phyloP scores from a whole-genome alignment of 2,329 filamentous ascomycete genomes.

The Neonectria hederae region DNA sequence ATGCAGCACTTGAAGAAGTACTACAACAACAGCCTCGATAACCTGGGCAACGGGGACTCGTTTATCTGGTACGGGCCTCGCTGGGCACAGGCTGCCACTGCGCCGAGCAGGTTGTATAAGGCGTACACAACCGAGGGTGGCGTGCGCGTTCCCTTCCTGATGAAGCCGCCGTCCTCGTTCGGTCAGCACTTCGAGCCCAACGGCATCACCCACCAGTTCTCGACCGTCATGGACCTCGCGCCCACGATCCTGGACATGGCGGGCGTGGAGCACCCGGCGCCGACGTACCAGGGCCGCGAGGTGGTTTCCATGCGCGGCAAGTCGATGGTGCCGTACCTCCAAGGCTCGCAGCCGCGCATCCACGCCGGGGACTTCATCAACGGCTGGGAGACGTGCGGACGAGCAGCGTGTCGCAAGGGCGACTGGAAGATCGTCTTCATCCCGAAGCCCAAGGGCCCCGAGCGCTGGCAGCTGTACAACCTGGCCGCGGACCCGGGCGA shows the following conservation, averaged over 20 bases:
- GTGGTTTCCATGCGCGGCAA: slow-evolving; percentile 62
- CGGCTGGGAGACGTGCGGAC: slow-evolving; percentile 66
- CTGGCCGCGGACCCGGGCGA: slow-evolving; percentile 62
- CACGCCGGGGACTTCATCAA: slow-evolving; percentile 60
- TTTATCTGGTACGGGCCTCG: slow-evolving; percentile 32
- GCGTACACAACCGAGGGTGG: slow-evolving; percentile 58
- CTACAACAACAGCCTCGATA: slow-evolving; percentile 30
- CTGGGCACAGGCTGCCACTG: slow-evolving; percentile 48
- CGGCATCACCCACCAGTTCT: slow-evolving; percentile 32
- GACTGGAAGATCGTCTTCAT: slow-evolving; percentile 69
- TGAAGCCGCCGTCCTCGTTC: slow-evolving; percentile 40
- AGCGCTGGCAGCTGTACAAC: slow-evolving; percentile 67
- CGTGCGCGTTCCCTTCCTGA: slow-evolving; percentile 61
- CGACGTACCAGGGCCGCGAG: slow-evolving; percentile 54
- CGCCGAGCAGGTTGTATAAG: slow-evolving; percentile 51
- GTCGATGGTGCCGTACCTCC: slow-evolving; percentile 55
- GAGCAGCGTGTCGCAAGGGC: slow-evolving; percentile 61
- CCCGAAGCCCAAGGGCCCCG: slow-evolving; percentile 57
- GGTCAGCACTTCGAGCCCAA: slow-evolving; percentile 15
- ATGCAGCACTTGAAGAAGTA: slow-evolving; percentile 29
- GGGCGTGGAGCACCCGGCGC: slow-evolving; percentile 51
- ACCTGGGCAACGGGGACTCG: slow-evolving; percentile 25
- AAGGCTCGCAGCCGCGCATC: slow-evolving; percentile 49
- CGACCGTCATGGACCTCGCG: slow-evolving; percentile 60
- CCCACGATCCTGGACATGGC: slow-evolving; percentile 60